Percentiles rank a stretch among this genome's conserved stretches.
Evolutionary conservation across 2,329 filamentous ascomycete species (phyloP).

Genomic region (Lachnellula hyalina): DNA sequence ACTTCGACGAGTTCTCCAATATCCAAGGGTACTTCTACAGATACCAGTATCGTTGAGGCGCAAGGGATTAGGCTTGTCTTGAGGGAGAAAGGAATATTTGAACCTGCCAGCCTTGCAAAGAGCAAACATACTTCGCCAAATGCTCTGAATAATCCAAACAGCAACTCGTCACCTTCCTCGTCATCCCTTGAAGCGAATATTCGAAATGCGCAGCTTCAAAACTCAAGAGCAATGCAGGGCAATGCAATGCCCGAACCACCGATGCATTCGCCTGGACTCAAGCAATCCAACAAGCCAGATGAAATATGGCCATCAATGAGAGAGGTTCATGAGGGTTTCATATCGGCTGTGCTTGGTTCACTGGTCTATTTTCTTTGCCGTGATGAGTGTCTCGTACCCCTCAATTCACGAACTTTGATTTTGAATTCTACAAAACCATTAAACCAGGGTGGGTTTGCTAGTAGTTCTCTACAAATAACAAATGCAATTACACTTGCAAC

Average conservation of each 20-base stretch:
- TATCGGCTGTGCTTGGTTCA: constrained; percentile 31
- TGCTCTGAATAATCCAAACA: constrained; percentile 20
- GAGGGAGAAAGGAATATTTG: constrained; percentile 26
- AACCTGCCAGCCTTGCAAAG: constrained; percentile 25
- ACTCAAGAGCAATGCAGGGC: constrained; percentile 22
- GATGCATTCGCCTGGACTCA: constrained; percentile 22
- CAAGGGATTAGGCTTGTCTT: constrained; percentile 18
- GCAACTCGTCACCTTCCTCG: constrained; percentile 24
- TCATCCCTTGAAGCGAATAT: constrained; percentile 23
- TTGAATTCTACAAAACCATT: constrained; percentile 11
- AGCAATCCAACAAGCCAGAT: constrained; percentile 10
- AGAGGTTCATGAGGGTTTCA: constrained; percentile 30
- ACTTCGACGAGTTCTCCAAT: constrained; percentile 1
- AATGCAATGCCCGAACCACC: constrained; percentile 21
- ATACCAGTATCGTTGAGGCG: constrained; percentile 14
- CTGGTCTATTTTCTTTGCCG: constrained; percentile 30
- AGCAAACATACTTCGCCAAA: constrained; percentile 17
- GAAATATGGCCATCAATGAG: constrained; percentile 18
- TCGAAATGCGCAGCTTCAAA: constrained; percentile 24
- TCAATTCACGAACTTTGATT: constrained; percentile 32
- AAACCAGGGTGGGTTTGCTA: background rate
- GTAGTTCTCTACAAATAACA: background rate
- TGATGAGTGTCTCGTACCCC: constrained; percentile 28
- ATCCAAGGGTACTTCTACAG: constrained; percentile 5
- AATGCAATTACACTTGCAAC: constrained; percentile 26